Evolutionary conservation across 192 early-diverging fungal genomes (phyloP), one percentile per base, ranked within the genome.

Genomic region (Tieghemiomyces parasiticus): DNA sequence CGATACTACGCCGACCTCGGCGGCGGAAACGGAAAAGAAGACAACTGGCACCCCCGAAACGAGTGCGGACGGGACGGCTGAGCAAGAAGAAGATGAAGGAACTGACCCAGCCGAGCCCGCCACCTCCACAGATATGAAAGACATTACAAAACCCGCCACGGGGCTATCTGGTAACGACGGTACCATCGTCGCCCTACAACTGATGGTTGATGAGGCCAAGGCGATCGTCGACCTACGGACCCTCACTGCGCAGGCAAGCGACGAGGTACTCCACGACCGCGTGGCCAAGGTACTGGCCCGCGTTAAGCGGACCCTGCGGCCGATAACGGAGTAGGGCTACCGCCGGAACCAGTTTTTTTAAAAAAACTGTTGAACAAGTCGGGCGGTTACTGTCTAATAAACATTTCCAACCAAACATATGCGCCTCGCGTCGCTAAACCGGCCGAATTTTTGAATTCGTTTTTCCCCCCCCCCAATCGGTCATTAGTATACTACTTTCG

Each of bases 261-360:
- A 25, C 33, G 35, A 32, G 20, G 13, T 10, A 8, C 4, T 56
- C 16, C 54, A 35, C 10, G 31, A 26, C 2, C 54, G 54, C 1
- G 32, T 56, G 13, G 20, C 29, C 2, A 20, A 20, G 3, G 54
- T 56, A 2, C 54, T 56, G 0, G 13, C 32, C 28, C 54, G 54
- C 20, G 54, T 35, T 22, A n/a, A n/a, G 9, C 25, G 33, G 24
- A 56, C 54, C 54, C 54, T 56, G 12, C 54, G 54, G 31, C 54
- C 47, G 9, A 20, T 24, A 14, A 20, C 54, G 49, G 49, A 42
- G n/a, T n/a, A n/a, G n/a, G n/a, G n/a, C n/a, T n/a, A n/a, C n/a
- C n/a, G n/a, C n/a, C n/a, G n/a, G n/a, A n/a, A n/a, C n/a, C n/a
- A n/a, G n/a, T n/a, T n/a, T n/a, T n/a, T n/a, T n/a, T n/a, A n/a